A percentile compares a stretch with the other conserved stretches of the same genome.
These are phyloP conservation scores for Cantharellus anzutake DNA, from an alignment of 768 basidiomycete species.

Conservation along the genomic window DNA sequence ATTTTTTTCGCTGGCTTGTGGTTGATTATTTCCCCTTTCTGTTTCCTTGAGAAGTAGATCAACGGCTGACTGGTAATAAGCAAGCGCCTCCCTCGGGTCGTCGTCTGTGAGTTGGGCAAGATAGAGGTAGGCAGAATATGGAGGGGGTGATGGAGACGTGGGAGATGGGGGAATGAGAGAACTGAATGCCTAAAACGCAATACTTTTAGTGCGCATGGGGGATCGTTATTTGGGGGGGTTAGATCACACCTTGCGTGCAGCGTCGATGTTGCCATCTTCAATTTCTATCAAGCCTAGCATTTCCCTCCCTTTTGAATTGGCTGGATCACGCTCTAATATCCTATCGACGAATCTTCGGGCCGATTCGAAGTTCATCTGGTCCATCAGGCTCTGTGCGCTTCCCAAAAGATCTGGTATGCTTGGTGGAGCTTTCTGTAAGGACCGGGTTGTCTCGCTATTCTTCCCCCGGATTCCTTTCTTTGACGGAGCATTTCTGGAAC, in stretches of 20 bases:
- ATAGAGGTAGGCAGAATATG: slow-evolving; percentile 69
- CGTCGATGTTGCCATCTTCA: slow-evolving; percentile 58
- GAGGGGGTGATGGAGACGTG: slow-evolving; percentile 37
- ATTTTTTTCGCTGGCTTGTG: slow-evolving; percentile 13
- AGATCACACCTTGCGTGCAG: slow-evolving; percentile 42
- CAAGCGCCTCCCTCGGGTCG: slow-evolving; percentile 51
- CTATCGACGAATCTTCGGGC: slow-evolving; percentile 54
- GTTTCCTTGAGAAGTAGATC: slow-evolving; percentile 55
- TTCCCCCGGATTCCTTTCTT: background rate
- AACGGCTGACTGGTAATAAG: slow-evolving; percentile 65
- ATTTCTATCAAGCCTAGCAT: slow-evolving; percentile 63
- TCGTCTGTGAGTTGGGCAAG: slow-evolving; percentile 71
- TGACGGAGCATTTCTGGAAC: background rate
- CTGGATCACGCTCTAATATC: slow-evolving; percentile 41
- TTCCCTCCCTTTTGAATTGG: slow-evolving; percentile 52
- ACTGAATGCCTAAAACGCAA: slow-evolving; percentile 33
- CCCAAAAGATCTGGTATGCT: slow-evolving; percentile 38
- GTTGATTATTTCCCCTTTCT: slow-evolving; percentile 13
- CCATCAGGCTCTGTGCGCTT: slow-evolving; percentile 64
- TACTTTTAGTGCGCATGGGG: background rate
- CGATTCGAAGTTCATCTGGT: slow-evolving; percentile 71
- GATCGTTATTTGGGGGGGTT: background rate
- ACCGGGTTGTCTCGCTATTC: background rate
- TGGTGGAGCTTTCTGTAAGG: slow-evolving; percentile 17
- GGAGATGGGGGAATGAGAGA: slow-evolving; percentile 40